Conservation (phyloP, 2,329 filamentous ascomycete species). For the Trichoderma pleuroti region DNA sequence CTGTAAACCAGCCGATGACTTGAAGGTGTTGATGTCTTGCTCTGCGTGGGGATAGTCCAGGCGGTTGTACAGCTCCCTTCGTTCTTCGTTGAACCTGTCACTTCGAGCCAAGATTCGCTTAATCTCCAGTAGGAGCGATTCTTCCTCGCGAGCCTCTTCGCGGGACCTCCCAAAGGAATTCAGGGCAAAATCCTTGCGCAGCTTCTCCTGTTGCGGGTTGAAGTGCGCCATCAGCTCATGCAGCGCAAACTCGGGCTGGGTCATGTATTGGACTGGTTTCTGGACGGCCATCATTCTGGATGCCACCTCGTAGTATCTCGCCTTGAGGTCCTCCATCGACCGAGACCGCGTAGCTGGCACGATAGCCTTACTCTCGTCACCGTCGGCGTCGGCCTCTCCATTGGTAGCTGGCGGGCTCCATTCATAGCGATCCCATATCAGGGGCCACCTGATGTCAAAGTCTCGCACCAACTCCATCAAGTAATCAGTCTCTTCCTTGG, state of each 20-base stretch:
- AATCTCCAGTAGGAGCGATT: constrained; percentile 82
- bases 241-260: constrained; percentile 72
- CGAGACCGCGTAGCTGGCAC: constrained; percentile 54
- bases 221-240: constrained; percentile 87
- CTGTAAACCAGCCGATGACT: constrained; percentile 74
- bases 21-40: constrained; percentile 72
- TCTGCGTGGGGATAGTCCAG: constrained; percentile 74
- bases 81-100: constrained; percentile 81
- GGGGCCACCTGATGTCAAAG: constrained; percentile 83
- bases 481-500: constrained; percentile 91
- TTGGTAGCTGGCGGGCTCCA: constrained; percentile 51
- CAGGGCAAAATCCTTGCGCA: constrained; percentile 80
- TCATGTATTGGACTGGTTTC: constrained; percentile 83
- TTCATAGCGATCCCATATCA: constrained; percentile 92
- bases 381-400: constrained; percentile 44
- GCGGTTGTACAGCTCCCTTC: constrained; percentile 79
- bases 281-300: constrained; percentile 77
- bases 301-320: constrained; percentile 83
- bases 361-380: constrained; percentile 50
- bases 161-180: constrained; percentile 73
- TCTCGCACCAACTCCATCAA: constrained; percentile 70
- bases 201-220: constrained; percentile 72
- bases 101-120: constrained; percentile 87
- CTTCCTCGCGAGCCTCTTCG: constrained; percentile 90
- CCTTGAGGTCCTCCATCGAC: constrained; percentile 85